Evolutionary conservation across 805 yeast genomes (phyloP).

Genomic region (Candida lessepsii): DNA sequence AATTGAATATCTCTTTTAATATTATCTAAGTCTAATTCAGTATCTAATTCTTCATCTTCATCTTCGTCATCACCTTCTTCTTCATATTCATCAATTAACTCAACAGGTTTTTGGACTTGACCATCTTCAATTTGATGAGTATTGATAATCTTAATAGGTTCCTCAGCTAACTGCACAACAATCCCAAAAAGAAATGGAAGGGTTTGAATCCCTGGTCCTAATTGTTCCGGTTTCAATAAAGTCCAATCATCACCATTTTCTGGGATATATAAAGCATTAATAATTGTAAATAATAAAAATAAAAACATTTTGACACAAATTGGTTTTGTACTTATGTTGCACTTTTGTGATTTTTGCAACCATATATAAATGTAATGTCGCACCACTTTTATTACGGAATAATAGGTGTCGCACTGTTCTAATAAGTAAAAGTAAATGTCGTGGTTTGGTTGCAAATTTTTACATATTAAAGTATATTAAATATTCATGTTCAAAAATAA

Average conservation of each 20-base stretch:
- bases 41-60: not conserved
- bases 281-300: slow-evolving; percentile 1
- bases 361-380: too few relatives aligned
- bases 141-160: slow-evolving; percentile 12
- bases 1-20: not conserved
- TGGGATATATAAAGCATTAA: slow-evolving; percentile 20
- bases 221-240: slow-evolving; percentile 24
- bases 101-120: slow-evolving; percentile 23
- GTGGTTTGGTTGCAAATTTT: not conserved
- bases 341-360: too few relatives aligned
- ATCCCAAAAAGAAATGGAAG: slow-evolving; percentile 37
- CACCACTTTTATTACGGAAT: too few relatives aligned
- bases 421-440: too few relatives aligned
- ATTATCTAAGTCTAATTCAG: not conserved
- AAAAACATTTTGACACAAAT: slow-evolving; percentile 5
- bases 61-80: not conserved
- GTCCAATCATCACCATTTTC: slow-evolving; percentile 37
- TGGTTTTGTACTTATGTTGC: not conserved
- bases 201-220: slow-evolving; percentile 22
- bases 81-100: not conserved
- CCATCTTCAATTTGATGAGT: slow-evolving; percentile 27
- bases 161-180: slow-evolving; percentile 28
- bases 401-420: not conserved
- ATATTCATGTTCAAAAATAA: too few relatives aligned
- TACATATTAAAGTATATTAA: too few relatives aligned